Evolutionary conservation across 108 stramenopile species (phyloP).

Genomic region (Skeletonema menzelii): DNA sequence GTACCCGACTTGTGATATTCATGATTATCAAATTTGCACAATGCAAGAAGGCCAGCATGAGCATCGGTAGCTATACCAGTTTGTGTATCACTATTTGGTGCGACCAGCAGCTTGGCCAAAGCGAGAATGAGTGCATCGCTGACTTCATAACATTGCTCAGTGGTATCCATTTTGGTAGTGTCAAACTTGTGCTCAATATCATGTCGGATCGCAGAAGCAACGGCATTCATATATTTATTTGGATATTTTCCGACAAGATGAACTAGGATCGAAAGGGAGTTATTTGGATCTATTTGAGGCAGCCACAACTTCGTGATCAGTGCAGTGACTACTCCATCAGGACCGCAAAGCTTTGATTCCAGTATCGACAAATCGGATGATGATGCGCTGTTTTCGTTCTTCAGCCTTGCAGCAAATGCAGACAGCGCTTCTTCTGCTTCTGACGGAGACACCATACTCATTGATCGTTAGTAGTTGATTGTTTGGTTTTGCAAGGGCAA

Average conservation of each 20-base stretch:
- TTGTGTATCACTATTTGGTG: constrained; percentile 25
- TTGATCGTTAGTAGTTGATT: too few species aligned
- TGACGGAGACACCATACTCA: background rate
- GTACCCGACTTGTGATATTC: constrained; percentile 4
- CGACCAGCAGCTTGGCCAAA: constrained; percentile 24
- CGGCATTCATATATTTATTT: constrained; percentile 9
- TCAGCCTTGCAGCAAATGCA: background rate
- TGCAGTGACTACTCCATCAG: constrained; percentile 14
- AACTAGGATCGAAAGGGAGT: constrained; percentile 27
- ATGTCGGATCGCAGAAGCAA: constrained; percentile 24
- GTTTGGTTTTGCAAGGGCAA: too few species aligned
- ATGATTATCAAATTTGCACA: constrained; percentile 24
- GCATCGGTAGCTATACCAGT: constrained; percentile 34
- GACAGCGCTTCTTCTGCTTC: background rate
- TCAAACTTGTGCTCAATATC: constrained; percentile 18
- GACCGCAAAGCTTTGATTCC: constrained; percentile 26
- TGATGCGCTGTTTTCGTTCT: background rate
- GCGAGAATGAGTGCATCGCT: constrained; percentile 30
- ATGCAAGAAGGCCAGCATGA: constrained; percentile 15
- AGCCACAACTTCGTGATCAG: constrained; percentile 26
- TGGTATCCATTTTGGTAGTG: background rate
- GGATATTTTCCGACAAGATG: constrained; percentile 23
- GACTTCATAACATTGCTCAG: background rate
- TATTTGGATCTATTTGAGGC: background rate
- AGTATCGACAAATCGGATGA: constrained; percentile 6